These are phyloP conservation scores for Tylopilus rubrobrunneus DNA, from an alignment of 768 basidiomycete genomes.

Conservation along the genomic window DNA sequence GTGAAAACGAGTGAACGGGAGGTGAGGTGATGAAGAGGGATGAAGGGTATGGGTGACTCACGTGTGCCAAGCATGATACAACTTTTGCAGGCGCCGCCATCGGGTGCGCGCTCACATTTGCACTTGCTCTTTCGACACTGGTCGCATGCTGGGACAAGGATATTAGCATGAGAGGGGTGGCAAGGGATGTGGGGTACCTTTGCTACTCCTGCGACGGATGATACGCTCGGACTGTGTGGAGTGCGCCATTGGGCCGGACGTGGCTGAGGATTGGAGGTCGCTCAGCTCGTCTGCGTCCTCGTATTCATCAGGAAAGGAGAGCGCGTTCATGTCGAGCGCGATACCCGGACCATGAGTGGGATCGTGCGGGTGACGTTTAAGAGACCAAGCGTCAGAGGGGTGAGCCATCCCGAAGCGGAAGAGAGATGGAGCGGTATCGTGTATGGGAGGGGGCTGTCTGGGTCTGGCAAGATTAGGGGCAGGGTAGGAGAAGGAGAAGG, in stretches of 20 bases:
- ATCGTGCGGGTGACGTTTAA: conserved; percentile 16
- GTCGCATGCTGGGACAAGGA: conserved; percentile 60
- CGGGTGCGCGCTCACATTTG: conserved; percentile 71
- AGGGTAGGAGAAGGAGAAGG: conserved; percentile 26
- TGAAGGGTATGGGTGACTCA: conserved; percentile 33
- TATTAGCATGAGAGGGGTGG: neutral
- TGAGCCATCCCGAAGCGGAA: conserved; percentile 30
- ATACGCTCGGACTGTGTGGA: conserved; percentile 40
- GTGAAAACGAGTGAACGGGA: neutral
- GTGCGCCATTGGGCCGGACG: conserved; percentile 20
- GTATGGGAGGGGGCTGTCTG: neutral
- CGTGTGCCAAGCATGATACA: conserved; percentile 71
- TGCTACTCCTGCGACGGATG: conserved; percentile 71
- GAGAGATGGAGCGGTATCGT: conserved; percentile 1
- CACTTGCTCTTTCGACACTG: conserved; percentile 89
- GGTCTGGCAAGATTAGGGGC: neutral
- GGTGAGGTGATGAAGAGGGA: conserved; percentile 4
- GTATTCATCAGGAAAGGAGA: conserved; percentile 59
- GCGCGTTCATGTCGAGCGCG: conserved; percentile 24
- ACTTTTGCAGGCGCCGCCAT: conserved; percentile 67
- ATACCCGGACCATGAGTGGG: conserved; percentile 11
- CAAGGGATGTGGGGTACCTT: conserved; percentile 43
- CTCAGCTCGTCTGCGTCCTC: conserved; percentile 56
- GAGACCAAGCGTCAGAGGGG: conserved; percentile 21
- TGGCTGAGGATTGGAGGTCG: conserved; percentile 35